Conservation (phyloP, 129 eudicot genomes). For the Arctium minus region DNA sequence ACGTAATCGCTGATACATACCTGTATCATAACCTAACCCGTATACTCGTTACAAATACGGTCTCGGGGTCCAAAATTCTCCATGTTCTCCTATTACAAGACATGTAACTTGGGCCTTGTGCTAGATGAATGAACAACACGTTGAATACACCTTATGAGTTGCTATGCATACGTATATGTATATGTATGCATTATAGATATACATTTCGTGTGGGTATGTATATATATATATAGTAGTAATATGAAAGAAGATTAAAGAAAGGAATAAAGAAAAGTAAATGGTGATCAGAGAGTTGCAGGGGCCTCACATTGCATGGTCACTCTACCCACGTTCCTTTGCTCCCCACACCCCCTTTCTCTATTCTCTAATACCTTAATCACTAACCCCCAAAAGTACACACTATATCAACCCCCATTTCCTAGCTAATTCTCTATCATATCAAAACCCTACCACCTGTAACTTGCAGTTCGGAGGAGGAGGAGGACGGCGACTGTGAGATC, state of each 20-base stretch:
- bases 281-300: conserved; percentile 23
- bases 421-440: neutral
- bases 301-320: conserved; percentile 57
- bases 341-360: conserved; percentile 21
- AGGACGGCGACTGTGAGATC: conserved; percentile 21
- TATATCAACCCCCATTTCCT: conserved; percentile 23
- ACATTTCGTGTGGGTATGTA: neutral
- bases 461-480: neutral
- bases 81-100: neutral
- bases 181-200: neutral
- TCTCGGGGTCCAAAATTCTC: neutral
- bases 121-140: neutral
- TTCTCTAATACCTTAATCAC: conserved; percentile 11
- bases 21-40: no score
- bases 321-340: conserved; percentile 70
- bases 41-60: neutral
- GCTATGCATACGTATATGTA: neutral
- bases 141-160: neutral
- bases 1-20: no score
- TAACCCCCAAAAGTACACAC: conserved; percentile 1
- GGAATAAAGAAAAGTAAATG: conserved; percentile 5
- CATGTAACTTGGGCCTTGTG: neutral
- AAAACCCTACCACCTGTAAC: neutral
- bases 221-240: no score
- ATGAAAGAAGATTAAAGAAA: neutral